A percentile compares a stretch with the other conserved stretches of the same genome.
These are phyloP conservation scores for Solanum bulbocastanum DNA, from an alignment of 257 asterid species.

Conservation along the genomic window DNA sequence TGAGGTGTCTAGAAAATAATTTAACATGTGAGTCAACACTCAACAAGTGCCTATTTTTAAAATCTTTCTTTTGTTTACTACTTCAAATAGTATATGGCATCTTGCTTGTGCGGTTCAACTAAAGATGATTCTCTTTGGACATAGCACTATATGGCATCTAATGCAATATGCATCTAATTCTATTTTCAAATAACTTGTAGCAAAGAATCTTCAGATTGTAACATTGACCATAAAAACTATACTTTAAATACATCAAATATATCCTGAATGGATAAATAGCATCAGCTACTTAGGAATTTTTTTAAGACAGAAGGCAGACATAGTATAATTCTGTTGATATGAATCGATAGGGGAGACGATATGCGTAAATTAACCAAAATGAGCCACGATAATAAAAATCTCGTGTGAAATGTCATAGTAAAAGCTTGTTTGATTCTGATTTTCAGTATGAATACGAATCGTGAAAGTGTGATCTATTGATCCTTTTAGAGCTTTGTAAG, in stretches of 20 bases:
- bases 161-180: constrained; percentile 1
- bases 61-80: background rate
- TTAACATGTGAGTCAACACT: background rate
- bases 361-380: background rate
- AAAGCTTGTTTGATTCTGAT: background rate
- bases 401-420: background rate
- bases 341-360: background rate
- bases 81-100: background rate
- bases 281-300: background rate
- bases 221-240: background rate
- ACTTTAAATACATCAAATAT: background rate
- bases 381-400: background rate
- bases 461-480: background rate
- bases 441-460: background rate
- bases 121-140: background rate
- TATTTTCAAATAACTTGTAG: background rate
- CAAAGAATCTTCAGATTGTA: background rate
- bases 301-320: background rate
- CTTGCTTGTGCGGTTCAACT: background rate
- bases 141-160: background rate
- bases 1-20: background rate
- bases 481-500: background rate
- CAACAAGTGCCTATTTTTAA: background rate
- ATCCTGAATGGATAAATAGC: background rate
- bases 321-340: background rate